These are phyloP conservation scores for Cyamopsis tetragonoloba DNA, from an alignment of 306 rosid genomes.

Conservation along the genomic window DNA sequence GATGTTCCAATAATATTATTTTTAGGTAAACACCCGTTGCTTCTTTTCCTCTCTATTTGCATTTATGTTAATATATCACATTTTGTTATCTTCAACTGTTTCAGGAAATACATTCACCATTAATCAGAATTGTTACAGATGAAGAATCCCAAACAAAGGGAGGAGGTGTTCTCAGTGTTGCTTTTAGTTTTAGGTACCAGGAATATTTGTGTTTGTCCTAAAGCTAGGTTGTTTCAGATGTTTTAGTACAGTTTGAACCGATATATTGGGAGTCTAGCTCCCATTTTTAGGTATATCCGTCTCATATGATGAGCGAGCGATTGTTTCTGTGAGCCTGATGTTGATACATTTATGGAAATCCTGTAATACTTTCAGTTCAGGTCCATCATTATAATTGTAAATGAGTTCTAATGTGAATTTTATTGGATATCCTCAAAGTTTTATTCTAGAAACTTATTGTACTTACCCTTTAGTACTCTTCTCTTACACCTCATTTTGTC, in stretches of 20 bases:
- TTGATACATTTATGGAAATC: slow-evolving; percentile 5
- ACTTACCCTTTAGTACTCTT: not conserved
- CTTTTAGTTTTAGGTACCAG: not conserved
- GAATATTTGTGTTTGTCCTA: slow-evolving; percentile 15
- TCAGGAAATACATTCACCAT: slow-evolving; percentile 29
- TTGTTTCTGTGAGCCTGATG: not conserved
- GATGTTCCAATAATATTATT: slow-evolving; percentile 24
- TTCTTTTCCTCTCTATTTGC: not conserved
- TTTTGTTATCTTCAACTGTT: slow-evolving; percentile 11
- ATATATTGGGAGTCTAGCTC: slow-evolving; percentile 5
- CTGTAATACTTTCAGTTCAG: slow-evolving; percentile 17
- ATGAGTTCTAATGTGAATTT: slow-evolving; percentile 19
- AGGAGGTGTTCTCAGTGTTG: not conserved
- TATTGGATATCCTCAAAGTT: slow-evolving; percentile 1
- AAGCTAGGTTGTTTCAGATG: slow-evolving; percentile 20
- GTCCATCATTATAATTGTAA: slow-evolving; percentile 30
- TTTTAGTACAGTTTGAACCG: slow-evolving; percentile 16
- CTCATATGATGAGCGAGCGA: not conserved
- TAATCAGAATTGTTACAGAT: slow-evolving; percentile 13
- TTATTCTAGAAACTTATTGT: not conserved
- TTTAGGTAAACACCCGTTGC: slow-evolving; percentile 18
- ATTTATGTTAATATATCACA: not conserved
- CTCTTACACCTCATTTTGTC: not conserved
- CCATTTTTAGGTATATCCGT: slow-evolving; percentile 10
- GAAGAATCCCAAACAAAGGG: slow-evolving; percentile 19